Conservation (phyloP, 208 protist genomes). For the Leishmania guyanensis region DNA sequence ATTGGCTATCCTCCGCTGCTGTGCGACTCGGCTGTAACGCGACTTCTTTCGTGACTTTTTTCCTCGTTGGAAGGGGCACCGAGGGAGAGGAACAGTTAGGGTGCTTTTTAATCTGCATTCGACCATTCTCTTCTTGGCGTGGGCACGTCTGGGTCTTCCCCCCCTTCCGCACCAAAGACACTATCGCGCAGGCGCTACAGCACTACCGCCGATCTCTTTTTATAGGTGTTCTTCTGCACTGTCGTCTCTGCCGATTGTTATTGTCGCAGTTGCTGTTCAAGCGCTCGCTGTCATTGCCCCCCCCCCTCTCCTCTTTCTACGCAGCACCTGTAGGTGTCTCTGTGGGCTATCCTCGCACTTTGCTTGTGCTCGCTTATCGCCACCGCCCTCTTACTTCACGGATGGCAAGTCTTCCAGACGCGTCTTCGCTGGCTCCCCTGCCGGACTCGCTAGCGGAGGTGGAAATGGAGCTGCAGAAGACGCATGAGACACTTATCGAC, state of each 20-base stretch:
- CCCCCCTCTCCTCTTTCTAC: not conserved
- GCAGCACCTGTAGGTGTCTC: not conserved
- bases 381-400: not conserved
- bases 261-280: not conserved
- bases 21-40: no score
- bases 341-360: not conserved
- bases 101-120: no score
- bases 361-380: not conserved
- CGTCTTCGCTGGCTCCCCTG: constrained; percentile 5
- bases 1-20: no score
- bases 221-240: not conserved
- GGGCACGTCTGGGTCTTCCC: no score
- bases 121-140: no score
- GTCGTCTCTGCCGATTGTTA: not conserved
- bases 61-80: no score
- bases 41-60: no score
- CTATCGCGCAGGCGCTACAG: not conserved
- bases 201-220: not conserved
- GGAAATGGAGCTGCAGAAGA: constrained; percentile 5
- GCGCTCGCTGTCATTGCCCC: not conserved
- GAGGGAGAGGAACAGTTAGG: no score
- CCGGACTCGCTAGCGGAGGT: constrained; percentile 9
- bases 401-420: not conserved
- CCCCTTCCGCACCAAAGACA: not conserved
- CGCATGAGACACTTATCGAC: constrained; percentile 23